Conservation (phyloP, 176 grass and related monocot species). For the Dendrocalamus sinicus region DNA sequence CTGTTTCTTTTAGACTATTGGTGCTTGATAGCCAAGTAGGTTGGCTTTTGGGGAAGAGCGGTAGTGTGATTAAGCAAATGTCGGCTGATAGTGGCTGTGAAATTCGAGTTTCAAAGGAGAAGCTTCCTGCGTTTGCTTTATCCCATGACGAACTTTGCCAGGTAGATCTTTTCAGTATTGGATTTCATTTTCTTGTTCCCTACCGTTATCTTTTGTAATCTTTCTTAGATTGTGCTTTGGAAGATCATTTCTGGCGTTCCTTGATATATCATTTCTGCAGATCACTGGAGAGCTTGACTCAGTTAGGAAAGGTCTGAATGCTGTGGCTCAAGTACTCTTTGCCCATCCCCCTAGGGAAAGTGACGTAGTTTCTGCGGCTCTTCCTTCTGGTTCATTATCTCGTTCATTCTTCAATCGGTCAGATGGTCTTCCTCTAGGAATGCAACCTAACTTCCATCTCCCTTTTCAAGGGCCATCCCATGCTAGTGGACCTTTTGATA, state of each 20-base stretch:
- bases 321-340: conserved; percentile 67
- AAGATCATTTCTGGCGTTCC: conserved; percentile 36
- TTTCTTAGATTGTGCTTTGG: conserved; percentile 31
- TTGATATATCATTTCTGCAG: conserved; percentile 59
- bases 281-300: conserved; percentile 72
- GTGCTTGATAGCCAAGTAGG: conserved; percentile 86
- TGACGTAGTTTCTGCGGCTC: conserved; percentile 43
- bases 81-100: conserved; percentile 73
- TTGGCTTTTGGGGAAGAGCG: conserved; percentile 79
- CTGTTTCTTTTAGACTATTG: conserved; percentile 76
- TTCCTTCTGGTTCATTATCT: conserved; percentile 60
- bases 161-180: conserved; percentile 50
- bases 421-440: conserved; percentile 65
- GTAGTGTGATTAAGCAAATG: conserved; percentile 81
- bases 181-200: conserved; percentile 13
- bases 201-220: conserved; percentile 25
- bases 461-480: conserved; percentile 63
- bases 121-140: conserved; percentile 74
- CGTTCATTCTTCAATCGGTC: conserved; percentile 39
- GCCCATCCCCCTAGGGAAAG: conserved; percentile 64
- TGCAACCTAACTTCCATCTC: conserved; percentile 56
- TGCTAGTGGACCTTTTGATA: conserved; percentile 49
- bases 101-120: conserved; percentile 79
- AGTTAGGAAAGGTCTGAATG: conserved; percentile 78
- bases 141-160: conserved; percentile 79